phyloP scores from a whole-genome alignment of 768 basidiomycete species.

The Terana coerulea region DNA sequence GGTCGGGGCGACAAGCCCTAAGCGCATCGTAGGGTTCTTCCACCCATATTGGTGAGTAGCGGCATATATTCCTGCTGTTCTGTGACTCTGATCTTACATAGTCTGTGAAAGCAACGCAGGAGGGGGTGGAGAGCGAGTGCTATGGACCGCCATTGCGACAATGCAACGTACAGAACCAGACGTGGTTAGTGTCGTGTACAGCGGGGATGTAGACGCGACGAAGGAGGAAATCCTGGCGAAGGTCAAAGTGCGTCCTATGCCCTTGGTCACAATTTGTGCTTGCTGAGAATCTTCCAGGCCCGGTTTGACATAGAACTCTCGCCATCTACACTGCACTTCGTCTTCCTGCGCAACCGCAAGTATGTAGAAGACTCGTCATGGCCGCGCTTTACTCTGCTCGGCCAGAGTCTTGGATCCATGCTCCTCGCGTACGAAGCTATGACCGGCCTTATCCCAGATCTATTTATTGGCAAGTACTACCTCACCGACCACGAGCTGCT shows the following conservation, averaged over 20 bases:
- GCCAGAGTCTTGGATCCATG: constrained; percentile 89
- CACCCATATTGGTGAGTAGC: constrained; percentile 88
- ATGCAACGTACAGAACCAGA: constrained; percentile 66
- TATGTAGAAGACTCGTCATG: constrained; percentile 81
- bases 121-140: constrained; percentile 92
- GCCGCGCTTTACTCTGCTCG: constrained; percentile 88
- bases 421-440: constrained; percentile 82
- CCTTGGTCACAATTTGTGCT: neutral
- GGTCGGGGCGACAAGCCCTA: constrained; percentile 1
- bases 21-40: constrained; percentile 74
- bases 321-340: constrained; percentile 66
- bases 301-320: constrained; percentile 78
- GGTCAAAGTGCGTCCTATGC: constrained; percentile 57
- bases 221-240: constrained; percentile 80
- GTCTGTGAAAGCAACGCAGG: constrained; percentile 75
- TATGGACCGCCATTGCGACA: constrained; percentile 86
- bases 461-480: constrained; percentile 72
- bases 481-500: neutral
- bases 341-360: constrained; percentile 68
- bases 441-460: constrained; percentile 73
- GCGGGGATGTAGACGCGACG: constrained; percentile 76
- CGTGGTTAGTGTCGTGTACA: constrained; percentile 78
- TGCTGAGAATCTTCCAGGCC: constrained; percentile 37
- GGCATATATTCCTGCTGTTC: no score
- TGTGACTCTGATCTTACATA: constrained; percentile 22